Conservation (phyloP, 768 basidiomycete species). For the Leccinum longicurvipes region DNA sequence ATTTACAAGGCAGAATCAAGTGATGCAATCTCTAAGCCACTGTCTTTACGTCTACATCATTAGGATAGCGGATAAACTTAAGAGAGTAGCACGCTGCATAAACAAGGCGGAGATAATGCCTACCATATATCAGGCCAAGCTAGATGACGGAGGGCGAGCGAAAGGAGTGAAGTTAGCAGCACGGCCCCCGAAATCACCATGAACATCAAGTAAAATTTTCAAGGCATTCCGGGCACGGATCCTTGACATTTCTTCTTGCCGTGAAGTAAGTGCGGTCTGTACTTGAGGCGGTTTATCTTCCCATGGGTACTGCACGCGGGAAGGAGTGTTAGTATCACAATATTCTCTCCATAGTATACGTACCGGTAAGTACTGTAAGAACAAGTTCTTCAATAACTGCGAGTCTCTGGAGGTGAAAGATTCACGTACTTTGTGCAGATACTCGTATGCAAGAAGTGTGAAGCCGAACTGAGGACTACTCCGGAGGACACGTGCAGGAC, state of each 20-base stretch:
- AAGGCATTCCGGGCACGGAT: slow-evolving; percentile 93
- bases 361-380: slow-evolving; percentile 32
- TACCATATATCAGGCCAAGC: slow-evolving; percentile 14
- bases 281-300: slow-evolving; percentile 62
- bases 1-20: not conserved
- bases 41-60: slow-evolving; percentile 14
- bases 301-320: slow-evolving; percentile 70
- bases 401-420: not conserved
- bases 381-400: not conserved
- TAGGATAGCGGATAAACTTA: slow-evolving; percentile 19
- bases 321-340: slow-evolving; percentile 1
- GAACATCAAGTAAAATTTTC: slow-evolving; percentile 85
- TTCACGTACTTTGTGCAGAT: slow-evolving; percentile 57
- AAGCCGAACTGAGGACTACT: slow-evolving; percentile 95
- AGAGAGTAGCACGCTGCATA: not conserved
- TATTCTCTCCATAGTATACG: slow-evolving; percentile 8
- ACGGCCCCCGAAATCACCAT: slow-evolving; percentile 80
- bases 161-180: slow-evolving; percentile 38
- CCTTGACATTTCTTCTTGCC: slow-evolving; percentile 79
- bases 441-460: slow-evolving; percentile 79
- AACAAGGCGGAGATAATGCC: not conserved
- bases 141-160: slow-evolving; percentile 17
- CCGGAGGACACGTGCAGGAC: slow-evolving; percentile 80
- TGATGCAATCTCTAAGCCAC: slow-evolving; percentile 7
- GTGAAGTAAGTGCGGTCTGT: slow-evolving; percentile 66